Evolutionary conservation across 2,329 filamentous ascomycete species (phyloP).

Genomic region (Xylaria polymorpha): DNA sequence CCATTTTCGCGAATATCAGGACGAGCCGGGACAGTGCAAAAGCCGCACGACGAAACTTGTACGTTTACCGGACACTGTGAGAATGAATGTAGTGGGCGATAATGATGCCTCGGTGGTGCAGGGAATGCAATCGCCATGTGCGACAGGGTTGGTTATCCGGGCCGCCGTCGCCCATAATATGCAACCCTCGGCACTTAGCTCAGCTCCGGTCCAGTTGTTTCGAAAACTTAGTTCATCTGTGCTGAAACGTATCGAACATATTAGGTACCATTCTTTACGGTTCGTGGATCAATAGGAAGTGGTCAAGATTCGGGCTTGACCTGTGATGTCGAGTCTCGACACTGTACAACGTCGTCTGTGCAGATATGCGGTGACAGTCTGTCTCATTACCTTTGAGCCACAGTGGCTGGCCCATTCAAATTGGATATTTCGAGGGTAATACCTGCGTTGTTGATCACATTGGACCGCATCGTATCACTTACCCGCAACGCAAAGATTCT

Average conservation of each 20-base stretch:
- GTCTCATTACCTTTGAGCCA: constrained; percentile 15
- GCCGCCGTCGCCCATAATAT: constrained; percentile 35
- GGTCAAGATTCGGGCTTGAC: constrained; percentile 6
- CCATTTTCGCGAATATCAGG: background rate
- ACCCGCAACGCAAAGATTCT: constrained; percentile 7
- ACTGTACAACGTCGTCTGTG: background rate
- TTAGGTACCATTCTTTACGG: constrained; percentile 3
- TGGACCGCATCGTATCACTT: constrained; percentile 21
- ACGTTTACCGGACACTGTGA: constrained; percentile 1
- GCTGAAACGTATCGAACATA: constrained; percentile 1
- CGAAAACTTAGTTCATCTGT: constrained; percentile 11
- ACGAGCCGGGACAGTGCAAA: background rate
- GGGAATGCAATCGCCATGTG: constrained; percentile 16
- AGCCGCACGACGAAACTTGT: background rate
- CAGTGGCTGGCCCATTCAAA: constrained; percentile 6
- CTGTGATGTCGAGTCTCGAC: background rate
- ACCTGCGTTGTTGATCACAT: constrained; percentile 5
- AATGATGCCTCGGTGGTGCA: background rate
- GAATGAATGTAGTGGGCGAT: background rate
- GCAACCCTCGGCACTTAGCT: constrained; percentile 42
- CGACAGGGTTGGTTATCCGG: constrained; percentile 26
- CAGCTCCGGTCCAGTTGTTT: constrained; percentile 21
- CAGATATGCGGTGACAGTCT: background rate
- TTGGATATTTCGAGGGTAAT: background rate
- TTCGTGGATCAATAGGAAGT: background rate